A percentile compares a stretch with the other conserved stretches of the same genome.
phyloP scores from a whole-genome alignment of 192 early-diverging fungal species.

The Mortierella antarctica region DNA sequence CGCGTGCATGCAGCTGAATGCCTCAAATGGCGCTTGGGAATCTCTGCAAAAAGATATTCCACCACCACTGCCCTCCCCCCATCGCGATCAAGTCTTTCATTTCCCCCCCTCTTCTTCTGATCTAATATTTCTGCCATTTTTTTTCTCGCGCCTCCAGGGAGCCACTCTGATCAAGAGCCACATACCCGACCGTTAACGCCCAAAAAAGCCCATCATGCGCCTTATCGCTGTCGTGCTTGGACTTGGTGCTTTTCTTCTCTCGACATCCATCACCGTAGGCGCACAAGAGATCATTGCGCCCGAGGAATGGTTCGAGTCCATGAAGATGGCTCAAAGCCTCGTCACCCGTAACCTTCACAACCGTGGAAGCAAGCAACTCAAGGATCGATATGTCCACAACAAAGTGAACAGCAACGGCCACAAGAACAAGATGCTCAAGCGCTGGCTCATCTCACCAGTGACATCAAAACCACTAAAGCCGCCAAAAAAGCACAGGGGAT shows the following conservation, averaged over 20 bases:
- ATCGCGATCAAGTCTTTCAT: neutral
- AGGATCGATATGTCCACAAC: conserved; percentile 1
- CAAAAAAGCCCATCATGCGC: conserved; percentile 1
- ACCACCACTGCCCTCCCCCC: neutral
- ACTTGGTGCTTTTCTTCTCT: conserved; percentile 10
- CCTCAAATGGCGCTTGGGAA: too few relatives aligned
- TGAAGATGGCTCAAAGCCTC: conserved; percentile 23
- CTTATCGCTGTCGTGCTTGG: conserved; percentile 3
- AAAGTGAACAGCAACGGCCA: neutral
- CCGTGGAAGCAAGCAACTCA: neutral
- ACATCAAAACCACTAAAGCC: neutral
- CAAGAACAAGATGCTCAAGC: conserved; percentile 2
- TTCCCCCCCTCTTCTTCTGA: neutral
- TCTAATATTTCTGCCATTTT: too few relatives aligned
- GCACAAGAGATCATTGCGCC: conserved; percentile 36
- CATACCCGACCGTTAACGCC: too few relatives aligned
- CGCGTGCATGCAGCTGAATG: too few relatives aligned
- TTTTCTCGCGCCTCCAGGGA: too few relatives aligned
- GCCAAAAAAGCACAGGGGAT: neutral
- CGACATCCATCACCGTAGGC: neutral
- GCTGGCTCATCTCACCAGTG: neutral
- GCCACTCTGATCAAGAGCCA: neutral
- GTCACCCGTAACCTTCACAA: conserved; percentile 13
- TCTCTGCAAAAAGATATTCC: too few relatives aligned
- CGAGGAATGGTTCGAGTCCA: conserved; percentile 43